phyloP scores from a whole-genome alignment of 176 grass and related monocot species.

The Oryza meyeriana region DNA sequence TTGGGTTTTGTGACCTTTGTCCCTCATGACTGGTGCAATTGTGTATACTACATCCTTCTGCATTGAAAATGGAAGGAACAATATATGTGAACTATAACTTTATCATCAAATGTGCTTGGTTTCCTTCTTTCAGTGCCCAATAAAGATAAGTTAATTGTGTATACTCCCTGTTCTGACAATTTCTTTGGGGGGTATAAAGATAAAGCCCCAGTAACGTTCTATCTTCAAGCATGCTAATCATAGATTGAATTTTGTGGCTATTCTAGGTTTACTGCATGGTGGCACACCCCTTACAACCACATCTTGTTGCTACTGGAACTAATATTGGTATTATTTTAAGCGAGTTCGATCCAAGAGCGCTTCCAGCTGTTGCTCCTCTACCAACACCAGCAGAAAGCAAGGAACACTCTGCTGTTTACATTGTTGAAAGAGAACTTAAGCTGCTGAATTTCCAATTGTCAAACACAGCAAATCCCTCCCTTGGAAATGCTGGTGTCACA shows the following conservation, averaged over 20 bases:
- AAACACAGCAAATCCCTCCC: conserved; percentile 79
- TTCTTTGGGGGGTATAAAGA: conserved; percentile 3
- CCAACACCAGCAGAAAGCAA: conserved; percentile 68
- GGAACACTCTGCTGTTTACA: conserved; percentile 91
- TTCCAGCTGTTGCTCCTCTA: conserved; percentile 82
- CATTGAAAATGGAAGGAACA: not conserved
- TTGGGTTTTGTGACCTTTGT: not conserved
- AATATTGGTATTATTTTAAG: conserved; percentile 98
- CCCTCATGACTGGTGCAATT: not conserved
- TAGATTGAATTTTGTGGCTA: conserved; percentile 19
- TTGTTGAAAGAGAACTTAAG: conserved; percentile 97
- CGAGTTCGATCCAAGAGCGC: conserved; percentile 92
- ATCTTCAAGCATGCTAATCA: conserved; percentile 33
- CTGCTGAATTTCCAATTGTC: conserved; percentile 93
- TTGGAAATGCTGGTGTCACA: conserved; percentile 46
- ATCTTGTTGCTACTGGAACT: conserved; percentile 98
- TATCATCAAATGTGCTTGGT: not conserved
- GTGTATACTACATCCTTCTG: not conserved
- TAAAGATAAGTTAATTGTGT: no score
- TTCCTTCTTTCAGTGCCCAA: not conserved
- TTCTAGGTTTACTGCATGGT: conserved; percentile 99
- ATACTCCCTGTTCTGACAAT: not conserved
- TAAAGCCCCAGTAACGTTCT: not conserved
- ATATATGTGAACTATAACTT: conserved; percentile 9
- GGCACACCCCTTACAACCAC: conserved; percentile 90